Evolutionary conservation across 345 rosid species (phyloP), one percentile per base, ranked within the genome.

Genomic region (Lagerstroemia speciosa): DNA sequence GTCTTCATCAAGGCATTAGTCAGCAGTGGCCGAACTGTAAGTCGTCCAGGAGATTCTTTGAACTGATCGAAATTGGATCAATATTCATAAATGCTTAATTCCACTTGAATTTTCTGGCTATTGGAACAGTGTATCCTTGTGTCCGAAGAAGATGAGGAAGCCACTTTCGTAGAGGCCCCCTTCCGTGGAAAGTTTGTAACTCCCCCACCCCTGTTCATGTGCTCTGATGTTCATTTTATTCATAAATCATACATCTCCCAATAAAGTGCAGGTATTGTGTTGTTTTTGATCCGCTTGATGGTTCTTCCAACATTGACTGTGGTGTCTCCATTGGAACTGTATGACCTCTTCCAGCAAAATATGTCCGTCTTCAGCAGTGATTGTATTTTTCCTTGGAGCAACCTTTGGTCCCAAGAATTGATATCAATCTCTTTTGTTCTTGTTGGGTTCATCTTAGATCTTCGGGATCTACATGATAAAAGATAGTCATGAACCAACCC

Each of bases 321-420:
- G 99, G 92, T 31, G 99, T 94, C 69, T 88, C 97, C 61, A 94
- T 94, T 79, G 99, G 99, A 80, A 91, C 99, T 16, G 98, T 93
- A 85, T 62, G 79, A 31, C 62, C 48, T 68, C 66, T 70, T 57
- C 69, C 48, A 14, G 20, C 29, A 40, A 36, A 10, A 67, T 58
- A 58, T 62, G 65, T 34, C 29, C 36, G 31, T 69, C 36, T 71
- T n/a, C n/a, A n/a, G 16, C 14, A 2, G 46, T n/a, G 34, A 40
- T 32, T 69, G 15, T 64, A 43, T 67, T 38, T 40, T 58, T 50
- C 15, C 8, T 4, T 17, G 5, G 31, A 26, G 61, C 24, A 15
- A 43, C 32, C 57, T 67, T 58, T 33, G 19, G 7, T 32, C 62
- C 74, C 69, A 69, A 69, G 66, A 65, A 38, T 58, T 68, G 55